Evolutionary conservation across 2,329 filamentous ascomycete species (phyloP), one percentile per base, ranked within the genome.

Genomic region (Mollisia scopiformis): DNA sequence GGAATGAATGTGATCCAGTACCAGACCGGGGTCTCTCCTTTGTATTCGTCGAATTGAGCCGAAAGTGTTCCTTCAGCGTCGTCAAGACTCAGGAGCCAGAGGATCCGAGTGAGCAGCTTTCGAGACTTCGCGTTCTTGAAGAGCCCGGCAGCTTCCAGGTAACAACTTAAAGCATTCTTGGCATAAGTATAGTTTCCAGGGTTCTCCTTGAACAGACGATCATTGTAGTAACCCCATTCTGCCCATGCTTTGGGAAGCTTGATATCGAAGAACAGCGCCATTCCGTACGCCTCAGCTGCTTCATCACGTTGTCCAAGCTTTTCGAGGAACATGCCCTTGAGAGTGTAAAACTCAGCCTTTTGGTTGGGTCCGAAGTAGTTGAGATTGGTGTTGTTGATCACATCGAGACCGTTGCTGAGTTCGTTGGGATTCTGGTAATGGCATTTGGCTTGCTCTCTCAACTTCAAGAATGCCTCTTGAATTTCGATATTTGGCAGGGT

Each of bases 1-100:
- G 95, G 95, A 65, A 99, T 98, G 75, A 96, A 99, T 0, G 94
- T 98, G 68, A 98, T 97, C 95, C 95, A 99, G 78, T 98, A 99
- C 95, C 95, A 99, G 13, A 96, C 92, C 0, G 93, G 93, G 2
- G 93, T 96, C 69, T 99, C 96, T 55, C 95, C 95, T 80, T 98
- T 97, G 79, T 95, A 99, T 68, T 94, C 92, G 66, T 97, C 92
- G 68, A 97, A 99, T 13, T 94, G 92, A 69, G 87, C 83, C 0
- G 92, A 90, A 62, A 99, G 88, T 37, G 85, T 89, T 13, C 92
- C 92, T 72, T 92, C 92, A 0, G 91, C 83, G 71, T 97, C 93
- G 72, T 99, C 95, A 67, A 99, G 81, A 75, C 94, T 98, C 47
- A 99, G 84, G 49, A 99, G 82, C 95, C 95, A 99, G 52, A 99